Percentiles rank a stretch among this genome's conserved stretches.
Conservation (phyloP, 768 basidiomycete genomes). For the Tylopilus intermedius region DNA sequence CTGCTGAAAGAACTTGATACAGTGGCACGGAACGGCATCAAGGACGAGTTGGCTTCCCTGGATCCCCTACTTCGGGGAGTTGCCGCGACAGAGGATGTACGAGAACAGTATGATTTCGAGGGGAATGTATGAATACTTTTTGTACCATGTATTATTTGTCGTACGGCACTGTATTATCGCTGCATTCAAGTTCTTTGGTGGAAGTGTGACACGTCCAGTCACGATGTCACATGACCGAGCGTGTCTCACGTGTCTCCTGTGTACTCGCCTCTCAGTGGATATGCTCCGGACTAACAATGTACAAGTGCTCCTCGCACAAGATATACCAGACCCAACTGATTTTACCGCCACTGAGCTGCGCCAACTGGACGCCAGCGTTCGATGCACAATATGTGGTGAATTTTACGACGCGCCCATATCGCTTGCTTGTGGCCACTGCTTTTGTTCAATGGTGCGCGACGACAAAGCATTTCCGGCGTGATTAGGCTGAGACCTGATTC, state of each 20-base stretch:
- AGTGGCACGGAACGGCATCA: conserved; percentile 75
- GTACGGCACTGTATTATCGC: conserved; percentile 23
- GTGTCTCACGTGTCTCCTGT: conserved; percentile 1
- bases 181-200: conserved; percentile 2
- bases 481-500: conserved; percentile 3
- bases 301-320: conserved; percentile 27
- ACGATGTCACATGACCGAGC: conserved; percentile 18
- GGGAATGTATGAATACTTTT: conserved; percentile 30
- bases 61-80: conserved; percentile 72
- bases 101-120: conserved; percentile 43
- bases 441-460: conserved; percentile 65
- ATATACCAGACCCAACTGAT: conserved; percentile 63
- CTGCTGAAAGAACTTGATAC: conserved; percentile 82
- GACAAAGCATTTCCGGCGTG: neutral
- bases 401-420: conserved; percentile 69
- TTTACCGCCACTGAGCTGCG: conserved; percentile 61
- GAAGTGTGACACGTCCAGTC: conserved; percentile 21
- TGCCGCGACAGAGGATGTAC: conserved; percentile 31
- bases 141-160: conserved; percentile 2
- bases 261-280: no score
- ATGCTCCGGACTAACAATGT: conserved; percentile 29
- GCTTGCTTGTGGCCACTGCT: conserved; percentile 73
- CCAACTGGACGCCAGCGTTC: conserved; percentile 56
- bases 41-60: conserved; percentile 75
- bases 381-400: conserved; percentile 76